Conservation (phyloP, 352 stramenopile species). For the Phytophthora macrochlamydospora region DNA sequence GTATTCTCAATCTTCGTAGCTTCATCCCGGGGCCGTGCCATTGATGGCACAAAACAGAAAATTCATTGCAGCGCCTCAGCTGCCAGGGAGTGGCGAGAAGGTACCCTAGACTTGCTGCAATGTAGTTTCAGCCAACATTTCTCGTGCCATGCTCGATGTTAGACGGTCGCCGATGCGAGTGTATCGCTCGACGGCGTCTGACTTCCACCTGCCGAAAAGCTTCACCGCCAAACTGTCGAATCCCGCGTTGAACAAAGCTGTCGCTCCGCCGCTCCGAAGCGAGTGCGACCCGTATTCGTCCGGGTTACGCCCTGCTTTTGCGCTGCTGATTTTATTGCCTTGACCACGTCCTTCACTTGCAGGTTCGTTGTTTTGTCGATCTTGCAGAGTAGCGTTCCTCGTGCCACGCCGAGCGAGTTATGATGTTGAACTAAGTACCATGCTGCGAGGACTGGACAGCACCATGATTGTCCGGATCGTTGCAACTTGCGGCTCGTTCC, state of each 20-base stretch:
- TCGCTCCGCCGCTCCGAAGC: slow-evolving; percentile 5
- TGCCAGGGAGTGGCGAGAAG: slow-evolving; percentile 3
- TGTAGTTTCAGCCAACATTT: slow-evolving; percentile 5
- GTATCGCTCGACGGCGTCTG: slow-evolving; percentile 4
- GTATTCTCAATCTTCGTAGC: too few relatives aligned
- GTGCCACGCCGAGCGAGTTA: neutral
- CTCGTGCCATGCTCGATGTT: neutral
- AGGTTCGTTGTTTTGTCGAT: neutral
- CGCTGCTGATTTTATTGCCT: neutral
- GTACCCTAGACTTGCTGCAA: slow-evolving; percentile 1
- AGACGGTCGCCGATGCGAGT: neutral
- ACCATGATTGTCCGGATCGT: neutral
- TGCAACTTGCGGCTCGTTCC: neutral
- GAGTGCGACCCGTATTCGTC: slow-evolving; percentile 8
- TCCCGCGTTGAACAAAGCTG: slow-evolving; percentile 7
- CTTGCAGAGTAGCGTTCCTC: slow-evolving; percentile 2
- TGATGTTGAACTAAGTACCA: slow-evolving; percentile 4
- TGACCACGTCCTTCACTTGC: neutral
- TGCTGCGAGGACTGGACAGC: neutral
- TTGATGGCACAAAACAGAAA: neutral
- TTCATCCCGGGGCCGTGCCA: too few relatives aligned
- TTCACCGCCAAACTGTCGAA: slow-evolving; percentile 13
- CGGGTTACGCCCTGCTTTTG: neutral
- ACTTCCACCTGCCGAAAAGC: slow-evolving; percentile 12
- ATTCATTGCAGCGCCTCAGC: neutral